Conservation (phyloP, 306 rosid genomes). For the Prunus salicina region DNA sequence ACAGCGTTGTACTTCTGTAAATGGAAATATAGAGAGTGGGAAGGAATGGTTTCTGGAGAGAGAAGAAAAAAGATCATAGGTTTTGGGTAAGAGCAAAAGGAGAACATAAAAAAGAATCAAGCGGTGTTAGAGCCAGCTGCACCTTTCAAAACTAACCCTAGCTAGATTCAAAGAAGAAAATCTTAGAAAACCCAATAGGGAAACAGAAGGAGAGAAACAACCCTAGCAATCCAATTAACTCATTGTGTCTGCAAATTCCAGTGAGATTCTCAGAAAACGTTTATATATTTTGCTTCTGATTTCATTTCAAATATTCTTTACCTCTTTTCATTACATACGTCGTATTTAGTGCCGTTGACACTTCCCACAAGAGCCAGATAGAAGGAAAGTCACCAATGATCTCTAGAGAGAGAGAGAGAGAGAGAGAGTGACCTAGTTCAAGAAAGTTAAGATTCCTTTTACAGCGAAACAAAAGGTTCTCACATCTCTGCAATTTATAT, state of each 20-base stretch:
- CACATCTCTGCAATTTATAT: neutral
- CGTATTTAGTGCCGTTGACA: neutral
- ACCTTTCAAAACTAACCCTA: neutral
- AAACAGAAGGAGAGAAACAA: neutral
- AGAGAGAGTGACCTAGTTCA: neutral
- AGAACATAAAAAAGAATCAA: neutral
- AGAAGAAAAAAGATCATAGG: too few species aligned
- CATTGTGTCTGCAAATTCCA: neutral
- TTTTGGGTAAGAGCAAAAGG: too few species aligned
- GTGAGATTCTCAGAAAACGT: neutral
- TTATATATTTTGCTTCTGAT: neutral
- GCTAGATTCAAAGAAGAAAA: too few species aligned
- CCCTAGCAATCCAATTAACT: neutral
- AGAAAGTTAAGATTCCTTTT: conserved; percentile 6
- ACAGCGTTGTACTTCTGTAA: too few species aligned
- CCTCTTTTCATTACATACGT: neutral
- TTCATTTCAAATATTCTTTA: neutral
- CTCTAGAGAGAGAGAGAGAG: conserved; percentile 3
- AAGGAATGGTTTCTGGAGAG: too few species aligned
- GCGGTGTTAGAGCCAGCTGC: neutral
- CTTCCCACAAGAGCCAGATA: neutral
- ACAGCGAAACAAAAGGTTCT: neutral
- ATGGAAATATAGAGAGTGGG: too few species aligned
- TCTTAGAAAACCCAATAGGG: too few species aligned
- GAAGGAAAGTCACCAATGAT: neutral